These are phyloP conservation scores for Stemphylium beticola DNA, from an alignment of 2,329 filamentous ascomycete species.

Conservation along the genomic window DNA sequence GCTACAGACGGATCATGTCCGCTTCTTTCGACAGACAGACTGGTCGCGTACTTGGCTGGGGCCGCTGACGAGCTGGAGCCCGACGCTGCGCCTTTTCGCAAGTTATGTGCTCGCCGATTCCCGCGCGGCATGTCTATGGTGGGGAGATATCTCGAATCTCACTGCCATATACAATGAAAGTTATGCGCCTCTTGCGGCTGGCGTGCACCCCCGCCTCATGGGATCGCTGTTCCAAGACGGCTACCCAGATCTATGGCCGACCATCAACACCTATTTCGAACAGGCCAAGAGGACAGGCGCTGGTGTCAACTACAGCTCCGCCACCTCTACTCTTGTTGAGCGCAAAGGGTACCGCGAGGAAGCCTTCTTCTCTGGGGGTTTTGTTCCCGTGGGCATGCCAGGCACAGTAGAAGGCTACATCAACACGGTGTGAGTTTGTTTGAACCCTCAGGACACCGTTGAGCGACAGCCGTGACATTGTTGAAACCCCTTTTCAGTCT, in stretches of 20 bases:
- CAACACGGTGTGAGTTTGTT: conserved; percentile 13
- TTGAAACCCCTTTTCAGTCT: background rate
- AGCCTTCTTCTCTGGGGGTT: conserved; percentile 41
- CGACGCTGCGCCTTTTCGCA: conserved; percentile 38
- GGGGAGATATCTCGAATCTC: conserved; percentile 32
- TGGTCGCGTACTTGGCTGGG: conserved; percentile 39
- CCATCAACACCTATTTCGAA: conserved; percentile 34
- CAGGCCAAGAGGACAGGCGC: conserved; percentile 28
- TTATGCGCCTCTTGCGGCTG: conserved; percentile 36
- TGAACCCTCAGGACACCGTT: background rate
- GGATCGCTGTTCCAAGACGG: conserved; percentile 35
- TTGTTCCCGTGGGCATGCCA: conserved; percentile 39
- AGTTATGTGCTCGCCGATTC: conserved; percentile 42
- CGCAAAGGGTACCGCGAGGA: conserved; percentile 40
- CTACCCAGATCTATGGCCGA: conserved; percentile 38
- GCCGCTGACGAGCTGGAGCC: conserved; percentile 32
- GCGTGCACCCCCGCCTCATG: conserved; percentile 41
- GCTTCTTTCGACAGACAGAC: conserved; percentile 39
- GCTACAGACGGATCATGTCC: conserved; percentile 40
- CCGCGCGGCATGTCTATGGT: conserved; percentile 43
- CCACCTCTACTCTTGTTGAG: conserved; percentile 32
- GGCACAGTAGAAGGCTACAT: conserved; percentile 28
- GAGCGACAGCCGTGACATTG: background rate
- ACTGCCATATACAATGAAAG: conserved; percentile 45
- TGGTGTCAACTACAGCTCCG: conserved; percentile 35